Percentiles rank a stretch among this genome's conserved stretches.
phyloP scores from a whole-genome alignment of 495 filamentous ascomycete genomes.

The Penicillium steckii region DNA sequence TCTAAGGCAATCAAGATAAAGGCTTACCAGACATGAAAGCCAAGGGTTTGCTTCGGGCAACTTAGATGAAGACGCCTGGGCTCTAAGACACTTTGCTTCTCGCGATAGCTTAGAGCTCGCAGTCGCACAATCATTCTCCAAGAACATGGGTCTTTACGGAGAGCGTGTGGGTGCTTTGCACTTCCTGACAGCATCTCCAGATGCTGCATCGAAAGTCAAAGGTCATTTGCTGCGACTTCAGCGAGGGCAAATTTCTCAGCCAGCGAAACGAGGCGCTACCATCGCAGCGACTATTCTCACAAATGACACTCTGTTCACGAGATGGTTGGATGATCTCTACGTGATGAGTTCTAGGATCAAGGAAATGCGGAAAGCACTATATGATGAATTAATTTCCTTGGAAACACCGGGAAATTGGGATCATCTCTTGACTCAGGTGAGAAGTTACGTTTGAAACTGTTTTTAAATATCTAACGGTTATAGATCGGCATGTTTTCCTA shows the following conservation, averaged over 20 bases:
- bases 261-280: not conserved
- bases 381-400: slow-evolving; percentile 1
- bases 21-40: not conserved
- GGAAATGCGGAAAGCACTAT: slow-evolving; percentile 1
- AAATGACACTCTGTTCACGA: not conserved
- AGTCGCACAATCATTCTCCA: not conserved
- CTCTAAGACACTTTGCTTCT: not conserved
- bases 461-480: not conserved
- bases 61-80: slow-evolving; percentile 5
- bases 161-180: slow-evolving; percentile 4
- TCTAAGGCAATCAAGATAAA: no score
- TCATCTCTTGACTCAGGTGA: slow-evolving; percentile 1
- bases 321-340: not conserved
- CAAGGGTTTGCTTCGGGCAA: slow-evolving; percentile 5
- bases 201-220: slow-evolving; percentile 1
- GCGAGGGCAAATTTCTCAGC: slow-evolving; percentile 5
- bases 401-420: slow-evolving; percentile 6
- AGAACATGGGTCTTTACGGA: slow-evolving; percentile 4
- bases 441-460: not conserved
- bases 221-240: slow-evolving; percentile 1
- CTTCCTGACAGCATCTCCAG: slow-evolving; percentile 1
- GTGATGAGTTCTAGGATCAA: slow-evolving; percentile 6
- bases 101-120: slow-evolving; percentile 1
- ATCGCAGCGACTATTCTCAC: not conserved
- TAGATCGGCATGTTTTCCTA: slow-evolving; percentile 9